Percentiles rank a stretch among this genome's conserved stretches.
Conservation (phyloP, 2,329 filamentous ascomycete species). For the Neofusicoccum kwambonambiense region DNA sequence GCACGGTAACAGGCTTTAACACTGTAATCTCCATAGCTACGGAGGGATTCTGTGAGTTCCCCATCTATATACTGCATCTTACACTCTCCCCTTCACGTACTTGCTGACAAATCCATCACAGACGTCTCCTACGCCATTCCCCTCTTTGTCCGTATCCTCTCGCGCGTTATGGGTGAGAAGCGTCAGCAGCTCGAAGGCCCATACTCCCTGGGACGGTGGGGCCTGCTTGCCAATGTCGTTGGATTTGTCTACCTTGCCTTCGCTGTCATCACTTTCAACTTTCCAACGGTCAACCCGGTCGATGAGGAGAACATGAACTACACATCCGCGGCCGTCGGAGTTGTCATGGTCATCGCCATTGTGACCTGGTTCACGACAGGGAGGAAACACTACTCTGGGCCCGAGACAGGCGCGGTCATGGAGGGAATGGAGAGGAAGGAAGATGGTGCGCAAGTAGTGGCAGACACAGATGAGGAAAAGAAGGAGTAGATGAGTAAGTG, state of each 20-base stretch:
- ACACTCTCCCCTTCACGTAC: background rate
- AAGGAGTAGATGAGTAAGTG: background rate
- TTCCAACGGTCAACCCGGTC: conserved; percentile 53
- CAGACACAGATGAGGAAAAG: background rate
- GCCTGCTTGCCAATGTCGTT: conserved; percentile 47
- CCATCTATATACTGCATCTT: too few relatives aligned
- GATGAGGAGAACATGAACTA: conserved; percentile 58
- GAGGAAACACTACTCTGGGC: conserved; percentile 51
- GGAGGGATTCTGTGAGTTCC: conserved; percentile 45
- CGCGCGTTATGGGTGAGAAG: conserved; percentile 44
- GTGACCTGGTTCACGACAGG: conserved; percentile 55
- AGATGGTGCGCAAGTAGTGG: background rate
- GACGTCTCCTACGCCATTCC: conserved; percentile 59
- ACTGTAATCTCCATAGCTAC: conserved; percentile 59
- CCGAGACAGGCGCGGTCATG: conserved; percentile 27
- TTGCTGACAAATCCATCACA: conserved; percentile 22
- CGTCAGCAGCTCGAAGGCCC: conserved; percentile 43
- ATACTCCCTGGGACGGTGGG: conserved; percentile 47
- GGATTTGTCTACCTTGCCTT: conserved; percentile 55
- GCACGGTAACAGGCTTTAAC: conserved; percentile 54
- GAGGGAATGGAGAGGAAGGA: background rate
- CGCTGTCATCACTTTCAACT: conserved; percentile 57
- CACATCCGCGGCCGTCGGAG: conserved; percentile 55
- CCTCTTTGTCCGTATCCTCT: conserved; percentile 51
- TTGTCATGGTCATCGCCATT: conserved; percentile 52